These are phyloP conservation scores for Strobilomyces confusus DNA, from an alignment of 768 basidiomycete species.

Conservation along the genomic window DNA sequence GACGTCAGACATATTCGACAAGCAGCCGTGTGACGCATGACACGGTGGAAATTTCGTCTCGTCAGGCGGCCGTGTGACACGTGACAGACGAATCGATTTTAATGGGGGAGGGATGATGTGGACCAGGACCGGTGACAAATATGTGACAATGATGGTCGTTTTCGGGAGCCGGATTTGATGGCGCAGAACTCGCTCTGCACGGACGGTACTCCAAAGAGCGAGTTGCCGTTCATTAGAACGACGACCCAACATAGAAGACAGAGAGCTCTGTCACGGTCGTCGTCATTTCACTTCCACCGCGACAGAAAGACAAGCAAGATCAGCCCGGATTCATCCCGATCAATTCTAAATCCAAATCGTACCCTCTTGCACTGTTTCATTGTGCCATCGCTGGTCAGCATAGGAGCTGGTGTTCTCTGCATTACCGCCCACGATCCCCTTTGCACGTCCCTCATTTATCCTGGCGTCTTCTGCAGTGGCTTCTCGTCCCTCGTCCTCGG, in stretches of 20 bases:
- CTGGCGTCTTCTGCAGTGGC: conserved; percentile 31
- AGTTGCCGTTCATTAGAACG: conserved; percentile 5
- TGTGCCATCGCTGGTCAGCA: conserved; percentile 24
- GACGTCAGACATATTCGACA: too few relatives aligned
- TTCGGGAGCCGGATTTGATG: conserved; percentile 59
- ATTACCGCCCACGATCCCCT: conserved; percentile 20
- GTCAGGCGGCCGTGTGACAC: too few relatives aligned
- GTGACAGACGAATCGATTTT: too few relatives aligned
- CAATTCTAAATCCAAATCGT: conserved; percentile 2
- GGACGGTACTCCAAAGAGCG: neutral
- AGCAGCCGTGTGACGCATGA: too few relatives aligned
- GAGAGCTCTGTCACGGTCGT: conserved; percentile 14
- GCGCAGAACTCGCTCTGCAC: conserved; percentile 4
- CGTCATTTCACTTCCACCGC: conserved; percentile 12
- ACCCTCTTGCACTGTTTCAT: conserved; percentile 15
- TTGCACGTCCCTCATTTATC: conserved; percentile 28
- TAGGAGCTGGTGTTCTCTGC: conserved; percentile 19
- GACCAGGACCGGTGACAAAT: too few relatives aligned
- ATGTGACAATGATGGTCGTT: too few relatives aligned
- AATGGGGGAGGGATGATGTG: too few relatives aligned
- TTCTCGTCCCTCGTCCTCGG: conserved; percentile 28
- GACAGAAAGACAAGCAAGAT: neutral
- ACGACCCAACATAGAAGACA: conserved; percentile 11
- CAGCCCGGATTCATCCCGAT: conserved; percentile 2
- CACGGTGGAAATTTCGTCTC: too few relatives aligned